Percentiles rank a stretch among this genome's conserved stretches.
phyloP scores from a whole-genome alignment of 2,329 filamentous ascomycete species.

The Sphaerulina populicola region DNA sequence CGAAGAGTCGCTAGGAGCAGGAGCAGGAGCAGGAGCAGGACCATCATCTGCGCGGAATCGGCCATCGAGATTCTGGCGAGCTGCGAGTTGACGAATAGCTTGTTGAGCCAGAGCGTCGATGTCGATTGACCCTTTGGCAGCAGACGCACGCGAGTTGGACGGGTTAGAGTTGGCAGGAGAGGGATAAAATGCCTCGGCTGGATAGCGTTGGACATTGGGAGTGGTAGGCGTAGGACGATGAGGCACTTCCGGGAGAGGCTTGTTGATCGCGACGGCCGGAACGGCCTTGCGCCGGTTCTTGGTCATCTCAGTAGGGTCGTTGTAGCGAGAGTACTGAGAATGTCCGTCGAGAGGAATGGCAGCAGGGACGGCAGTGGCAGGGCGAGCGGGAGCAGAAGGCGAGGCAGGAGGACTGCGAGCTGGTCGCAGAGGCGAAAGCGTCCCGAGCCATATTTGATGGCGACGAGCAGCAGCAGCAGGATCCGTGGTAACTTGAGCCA shows the following conservation, averaged over 20 bases:
- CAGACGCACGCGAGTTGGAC: neutral
- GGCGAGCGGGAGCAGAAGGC: neutral
- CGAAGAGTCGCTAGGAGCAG: too few species aligned
- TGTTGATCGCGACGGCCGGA: neutral
- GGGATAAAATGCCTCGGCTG: neutral
- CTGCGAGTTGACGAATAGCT: neutral
- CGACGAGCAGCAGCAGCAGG: neutral
- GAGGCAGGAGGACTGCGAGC: neutral
- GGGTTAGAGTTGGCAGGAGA: neutral
- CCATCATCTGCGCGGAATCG: neutral
- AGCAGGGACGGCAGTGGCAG: neutral
- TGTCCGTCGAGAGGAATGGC: neutral
- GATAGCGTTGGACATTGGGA: neutral
- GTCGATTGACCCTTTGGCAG: neutral
- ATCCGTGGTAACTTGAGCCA: neutral
- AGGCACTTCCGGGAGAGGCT: neutral
- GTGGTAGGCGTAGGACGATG: neutral
- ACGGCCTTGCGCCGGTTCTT: neutral
- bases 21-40: too few species aligned
- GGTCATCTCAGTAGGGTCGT: neutral
- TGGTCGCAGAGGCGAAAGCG: neutral
- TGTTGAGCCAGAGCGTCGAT: neutral
- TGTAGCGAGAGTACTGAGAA: neutral
- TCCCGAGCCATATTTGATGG: neutral
- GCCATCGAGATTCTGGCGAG: neutral